Base-by-base conservation (phyloP, 2,329 filamentous ascomycete genomes). In the Cercospora janseana region DNA sequence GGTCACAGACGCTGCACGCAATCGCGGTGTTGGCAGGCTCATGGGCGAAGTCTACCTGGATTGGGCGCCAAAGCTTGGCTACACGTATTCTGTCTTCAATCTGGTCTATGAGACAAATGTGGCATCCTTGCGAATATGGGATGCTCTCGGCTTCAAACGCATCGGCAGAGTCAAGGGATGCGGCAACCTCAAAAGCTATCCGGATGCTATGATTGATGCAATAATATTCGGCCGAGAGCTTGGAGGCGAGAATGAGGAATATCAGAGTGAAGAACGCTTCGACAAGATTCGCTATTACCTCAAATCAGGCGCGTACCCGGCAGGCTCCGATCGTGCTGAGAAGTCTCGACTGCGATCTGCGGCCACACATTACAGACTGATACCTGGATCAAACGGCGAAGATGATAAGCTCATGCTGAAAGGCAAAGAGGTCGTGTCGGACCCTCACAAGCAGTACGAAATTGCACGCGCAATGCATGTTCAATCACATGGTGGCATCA, bases 221-320 rank as follows among this genome's bases (percentile, higher is more conserved):
- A 77, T 78, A 62, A 76, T 77, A 51, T 77, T 75, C 71, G 90
- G 90, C 4, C 73, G 81, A 18, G 80, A 83, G 54, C 66, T 79
- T 2, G 74, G 72, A 46, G 71, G 72, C 28, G 85, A 88, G 63
- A 80, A 79, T 62, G 88, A 93, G 67, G 88, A 93, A 69, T 85
- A 88, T 68, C 86, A 92, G 63, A 91, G 86, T 70, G 91, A 96
- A 76, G 91, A 96, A 74, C 88, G 93, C 61, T 97, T 97, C 76
- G 92, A 96, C 77, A 96, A 96, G 78, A 97, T 97, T 69, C 87
- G 91, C 66, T 97, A 88, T 76, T 97, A 97, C 72, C 83, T 97
- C 66, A 94, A 95, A 72, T 89, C 91, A 69, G 86, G 86, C 66
- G 89, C 91, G 70, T 97, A 98, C 70, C 93, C 93, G 52, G 85